Evolutionary conservation across 2,329 filamentous ascomycete species (phyloP).

Genomic region (Pseudogymnoascus verrucosus): DNA sequence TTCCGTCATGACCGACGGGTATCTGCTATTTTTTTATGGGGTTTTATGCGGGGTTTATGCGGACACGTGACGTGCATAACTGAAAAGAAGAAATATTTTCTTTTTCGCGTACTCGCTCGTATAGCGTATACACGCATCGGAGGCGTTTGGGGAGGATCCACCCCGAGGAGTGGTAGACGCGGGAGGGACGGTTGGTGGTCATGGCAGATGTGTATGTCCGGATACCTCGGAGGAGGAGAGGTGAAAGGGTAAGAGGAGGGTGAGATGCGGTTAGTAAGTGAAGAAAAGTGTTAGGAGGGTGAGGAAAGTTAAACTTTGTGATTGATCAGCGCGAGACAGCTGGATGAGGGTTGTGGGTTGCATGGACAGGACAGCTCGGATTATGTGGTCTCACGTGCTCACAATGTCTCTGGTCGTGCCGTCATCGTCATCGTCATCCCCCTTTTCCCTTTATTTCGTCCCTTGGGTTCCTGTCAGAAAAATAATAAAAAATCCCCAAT

Average conservation of each 20-base stretch:
- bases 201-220: not conserved
- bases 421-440: not conserved
- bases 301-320: not conserved
- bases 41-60: no score
- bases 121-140: no score
- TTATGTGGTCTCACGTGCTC: not conserved
- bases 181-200: no score
- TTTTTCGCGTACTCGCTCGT: no score
- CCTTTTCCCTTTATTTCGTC: not conserved
- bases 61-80: not conserved
- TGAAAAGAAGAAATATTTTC: no score
- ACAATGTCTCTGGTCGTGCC: not conserved
- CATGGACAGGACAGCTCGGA: not conserved
- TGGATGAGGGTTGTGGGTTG: not conserved
- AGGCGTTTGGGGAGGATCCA: no score
- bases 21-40: no score
- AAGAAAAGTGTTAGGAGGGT: not conserved
- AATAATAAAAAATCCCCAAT: not conserved
- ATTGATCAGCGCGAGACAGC: not conserved
- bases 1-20: no score
- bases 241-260: not conserved
- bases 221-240: not conserved
- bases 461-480: not conserved
- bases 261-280: not conserved
- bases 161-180: no score